phyloP scores from a whole-genome alignment of 495 filamentous ascomycete species.

The Pseudotulostoma volvatum region DNA sequence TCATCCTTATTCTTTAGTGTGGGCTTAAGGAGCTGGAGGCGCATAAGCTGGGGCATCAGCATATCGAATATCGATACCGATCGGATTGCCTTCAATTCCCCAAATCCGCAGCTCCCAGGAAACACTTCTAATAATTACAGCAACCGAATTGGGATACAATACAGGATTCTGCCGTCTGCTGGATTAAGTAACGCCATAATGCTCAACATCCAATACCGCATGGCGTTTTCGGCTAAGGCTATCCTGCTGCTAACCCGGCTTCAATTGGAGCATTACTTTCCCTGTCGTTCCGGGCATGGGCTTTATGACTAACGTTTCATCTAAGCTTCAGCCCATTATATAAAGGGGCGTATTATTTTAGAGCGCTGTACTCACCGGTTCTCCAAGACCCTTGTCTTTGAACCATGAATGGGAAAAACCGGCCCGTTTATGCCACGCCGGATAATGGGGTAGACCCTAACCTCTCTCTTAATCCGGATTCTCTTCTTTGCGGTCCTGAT shows the following conservation, averaged over 20 bases:
- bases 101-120: constrained; percentile 28
- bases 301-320: constrained; percentile 69
- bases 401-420: constrained; percentile 54
- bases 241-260: constrained; percentile 41
- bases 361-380: constrained; percentile 40
- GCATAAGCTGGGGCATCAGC: constrained; percentile 59
- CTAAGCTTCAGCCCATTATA: constrained; percentile 48
- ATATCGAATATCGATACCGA: constrained; percentile 52
- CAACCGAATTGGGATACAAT: constrained; percentile 69
- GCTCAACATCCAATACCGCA: constrained; percentile 45
- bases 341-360: constrained; percentile 60
- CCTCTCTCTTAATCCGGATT: constrained; percentile 26
- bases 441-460: constrained; percentile 24
- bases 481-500: constrained; percentile 30
- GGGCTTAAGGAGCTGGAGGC: constrained; percentile 53
- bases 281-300: constrained; percentile 84
- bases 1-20: constrained; percentile 70
- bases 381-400: constrained; percentile 36
- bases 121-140: constrained; percentile 53
- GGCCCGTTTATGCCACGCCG: constrained; percentile 68
- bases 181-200: constrained; percentile 46
- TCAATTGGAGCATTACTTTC: constrained; percentile 46
- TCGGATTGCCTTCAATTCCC: constrained; percentile 46
- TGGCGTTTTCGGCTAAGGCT: constrained; percentile 56
- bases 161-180: constrained; percentile 56